Percentiles rank a stretch among this genome's conserved stretches.
Conservation (phyloP, 2,329 filamentous ascomycete genomes). For the Calonectria pseudoturangicola region DNA sequence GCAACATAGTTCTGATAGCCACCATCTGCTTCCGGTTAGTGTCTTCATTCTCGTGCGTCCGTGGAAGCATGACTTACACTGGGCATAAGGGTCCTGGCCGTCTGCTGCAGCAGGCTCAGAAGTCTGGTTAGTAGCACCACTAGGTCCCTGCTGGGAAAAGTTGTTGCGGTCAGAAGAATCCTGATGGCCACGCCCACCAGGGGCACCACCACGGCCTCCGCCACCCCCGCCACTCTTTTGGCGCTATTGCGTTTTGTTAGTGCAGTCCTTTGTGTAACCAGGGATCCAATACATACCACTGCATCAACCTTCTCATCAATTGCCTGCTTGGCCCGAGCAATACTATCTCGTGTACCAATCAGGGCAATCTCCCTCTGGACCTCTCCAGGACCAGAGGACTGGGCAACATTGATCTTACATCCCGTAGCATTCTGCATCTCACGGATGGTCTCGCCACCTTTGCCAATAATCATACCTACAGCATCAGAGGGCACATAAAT, state of each 20-base stretch:
- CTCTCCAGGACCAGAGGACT: constrained; percentile 85
- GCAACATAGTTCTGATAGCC: constrained; percentile 88
- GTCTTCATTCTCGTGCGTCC: background rate
- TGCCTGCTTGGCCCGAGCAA: constrained; percentile 86
- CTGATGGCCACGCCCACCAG: constrained; percentile 67
- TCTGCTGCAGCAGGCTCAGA: constrained; percentile 67
- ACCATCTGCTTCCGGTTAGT: constrained; percentile 73
- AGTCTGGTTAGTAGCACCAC: constrained; percentile 64
- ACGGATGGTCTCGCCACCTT: constrained; percentile 94
- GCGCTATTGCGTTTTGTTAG: constrained; percentile 64
- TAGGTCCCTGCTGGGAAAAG: constrained; percentile 69
- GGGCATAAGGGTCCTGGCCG: constrained; percentile 82
- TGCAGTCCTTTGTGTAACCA: background rate
- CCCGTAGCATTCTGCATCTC: constrained; percentile 92
- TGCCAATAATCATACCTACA: constrained; percentile 97
- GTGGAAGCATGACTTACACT: constrained; percentile 72
- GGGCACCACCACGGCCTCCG: constrained; percentile 63
- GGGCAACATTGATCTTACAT: constrained; percentile 96
- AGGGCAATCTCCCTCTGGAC: constrained; percentile 90
- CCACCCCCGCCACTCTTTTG: constrained; percentile 70
- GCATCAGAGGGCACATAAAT: constrained; percentile 92
- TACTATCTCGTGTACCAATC: constrained; percentile 85
- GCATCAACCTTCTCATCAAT: constrained; percentile 96
- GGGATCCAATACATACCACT: constrained; percentile 76
- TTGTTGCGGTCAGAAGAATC: constrained; percentile 73